These are phyloP conservation scores for Podospora fimiseda DNA, from an alignment of 495 filamentous ascomycete species.

Conservation along the genomic window DNA sequence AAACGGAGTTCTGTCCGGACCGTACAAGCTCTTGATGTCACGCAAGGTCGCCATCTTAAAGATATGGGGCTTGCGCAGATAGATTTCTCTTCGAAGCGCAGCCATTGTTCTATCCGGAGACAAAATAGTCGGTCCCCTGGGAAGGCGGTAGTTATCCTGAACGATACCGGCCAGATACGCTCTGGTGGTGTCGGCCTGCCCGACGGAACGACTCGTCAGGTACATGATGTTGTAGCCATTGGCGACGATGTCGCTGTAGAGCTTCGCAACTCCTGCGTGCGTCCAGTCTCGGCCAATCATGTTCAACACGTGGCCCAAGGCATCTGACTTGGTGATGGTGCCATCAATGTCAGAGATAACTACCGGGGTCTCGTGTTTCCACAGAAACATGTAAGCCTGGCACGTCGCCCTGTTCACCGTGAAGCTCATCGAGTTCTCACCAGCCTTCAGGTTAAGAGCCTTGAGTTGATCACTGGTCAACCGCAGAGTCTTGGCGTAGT, in stretches of 20 bases:
- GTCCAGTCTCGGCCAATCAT: slow-evolving; percentile 99
- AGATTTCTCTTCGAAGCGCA: slow-evolving; percentile 88
- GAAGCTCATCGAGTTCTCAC: slow-evolving; percentile 88
- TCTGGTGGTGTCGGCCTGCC: slow-evolving; percentile 85
- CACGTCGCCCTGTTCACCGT: slow-evolving; percentile 93
- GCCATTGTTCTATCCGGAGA: slow-evolving; percentile 94
- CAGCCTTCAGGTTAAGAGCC: slow-evolving; percentile 71
- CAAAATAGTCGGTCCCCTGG: slow-evolving; percentile 87
- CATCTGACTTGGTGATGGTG: slow-evolving; percentile 98
- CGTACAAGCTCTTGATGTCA: slow-evolving; percentile 86
- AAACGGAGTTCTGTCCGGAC: slow-evolving; percentile 73
- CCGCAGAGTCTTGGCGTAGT: slow-evolving; percentile 96
- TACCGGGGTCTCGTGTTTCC: slow-evolving; percentile 81
- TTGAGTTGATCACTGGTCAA: slow-evolving; percentile 94
- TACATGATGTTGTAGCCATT: slow-evolving; percentile 99
- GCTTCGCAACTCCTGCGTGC: slow-evolving; percentile 89
- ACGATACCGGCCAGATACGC: slow-evolving; percentile 84
- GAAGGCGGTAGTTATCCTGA: slow-evolving; percentile 81
- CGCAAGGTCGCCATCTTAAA: slow-evolving; percentile 99
- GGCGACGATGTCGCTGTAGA: slow-evolving; percentile 90
- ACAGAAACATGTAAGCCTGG: slow-evolving; percentile 84
- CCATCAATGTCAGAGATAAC: slow-evolving; percentile 99
- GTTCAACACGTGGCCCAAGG: slow-evolving; percentile 92
- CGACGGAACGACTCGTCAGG: slow-evolving; percentile 87
- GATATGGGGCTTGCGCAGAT: slow-evolving; percentile 91